Evolutionary conservation across 345 rosid species (phyloP).

Genomic region (Eucalyptus guilfoylei): DNA sequence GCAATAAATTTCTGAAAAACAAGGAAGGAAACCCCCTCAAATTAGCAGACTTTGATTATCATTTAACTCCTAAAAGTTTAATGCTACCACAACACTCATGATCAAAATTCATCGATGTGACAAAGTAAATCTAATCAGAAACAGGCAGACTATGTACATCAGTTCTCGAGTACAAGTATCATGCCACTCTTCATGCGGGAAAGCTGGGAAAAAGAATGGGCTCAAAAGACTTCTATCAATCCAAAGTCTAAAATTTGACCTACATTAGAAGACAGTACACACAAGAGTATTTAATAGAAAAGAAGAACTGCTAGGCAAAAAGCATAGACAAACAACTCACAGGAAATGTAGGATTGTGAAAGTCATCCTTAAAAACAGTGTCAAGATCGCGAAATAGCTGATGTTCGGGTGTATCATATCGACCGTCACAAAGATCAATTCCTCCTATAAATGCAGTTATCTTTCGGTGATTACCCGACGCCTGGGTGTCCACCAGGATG

Average conservation of each 20-base stretch:
- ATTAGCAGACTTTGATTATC: background rate
- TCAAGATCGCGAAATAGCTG: constrained; percentile 56
- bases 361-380: constrained; percentile 65
- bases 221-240: background rate
- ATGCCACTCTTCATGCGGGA: background rate
- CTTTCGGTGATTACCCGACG: constrained; percentile 58
- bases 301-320: background rate
- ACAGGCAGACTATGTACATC: background rate
- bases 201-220: background rate
- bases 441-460: constrained; percentile 88
- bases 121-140: background rate
- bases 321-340: constrained; percentile 32
- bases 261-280: background rate
- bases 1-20: background rate
- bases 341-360: constrained; percentile 80
- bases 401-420: constrained; percentile 93
- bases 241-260: background rate
- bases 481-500: constrained; percentile 86
- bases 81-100: background rate
- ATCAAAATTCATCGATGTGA: background rate
- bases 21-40: background rate
- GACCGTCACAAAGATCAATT: constrained; percentile 88
- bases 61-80: background rate
- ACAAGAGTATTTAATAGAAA: background rate
- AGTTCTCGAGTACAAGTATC: background rate